Evolutionary conservation across 176 grass and related monocot species (phyloP).

Genomic region (Juncus inflexus): DNA sequence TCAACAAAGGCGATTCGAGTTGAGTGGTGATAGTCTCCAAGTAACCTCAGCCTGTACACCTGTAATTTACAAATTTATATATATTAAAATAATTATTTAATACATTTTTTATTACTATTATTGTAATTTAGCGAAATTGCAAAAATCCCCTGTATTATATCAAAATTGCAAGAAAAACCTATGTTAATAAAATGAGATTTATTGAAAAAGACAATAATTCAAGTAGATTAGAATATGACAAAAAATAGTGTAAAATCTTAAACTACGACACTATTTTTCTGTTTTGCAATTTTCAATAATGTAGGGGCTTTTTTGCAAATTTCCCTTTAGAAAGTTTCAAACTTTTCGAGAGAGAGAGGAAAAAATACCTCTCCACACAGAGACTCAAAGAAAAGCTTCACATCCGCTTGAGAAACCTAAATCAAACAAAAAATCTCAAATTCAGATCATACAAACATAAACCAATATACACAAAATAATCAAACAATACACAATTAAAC

Average conservation of each 20-base stretch:
- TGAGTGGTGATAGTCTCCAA: slow-evolving; percentile 96
- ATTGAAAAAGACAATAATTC: too few species aligned
- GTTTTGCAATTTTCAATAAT: too few species aligned
- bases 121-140: too few species aligned
- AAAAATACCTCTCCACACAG: slow-evolving; percentile 91
- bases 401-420: slow-evolving; percentile 93
- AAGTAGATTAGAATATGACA: too few species aligned
- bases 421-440: slow-evolving; percentile 25
- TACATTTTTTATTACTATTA: slow-evolving; percentile 14
- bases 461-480: not conserved
- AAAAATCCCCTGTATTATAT: too few species aligned
- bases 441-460: too few species aligned
- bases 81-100: slow-evolving; percentile 13
- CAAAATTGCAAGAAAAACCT: not conserved
- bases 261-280: too few species aligned
- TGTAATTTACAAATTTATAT: slow-evolving; percentile 28
- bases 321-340: not conserved
- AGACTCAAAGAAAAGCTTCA: slow-evolving; percentile 97
- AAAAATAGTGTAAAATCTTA: too few species aligned
- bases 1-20: slow-evolving; percentile 98
- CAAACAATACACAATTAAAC: not conserved
- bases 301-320: too few species aligned
- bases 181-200: not conserved
- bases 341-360: slow-evolving; percentile 24
- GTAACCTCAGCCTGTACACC: slow-evolving; percentile 91